Conservation (phyloP, 805 yeast genomes). For the Priceomyces fermenticarens region DNA sequence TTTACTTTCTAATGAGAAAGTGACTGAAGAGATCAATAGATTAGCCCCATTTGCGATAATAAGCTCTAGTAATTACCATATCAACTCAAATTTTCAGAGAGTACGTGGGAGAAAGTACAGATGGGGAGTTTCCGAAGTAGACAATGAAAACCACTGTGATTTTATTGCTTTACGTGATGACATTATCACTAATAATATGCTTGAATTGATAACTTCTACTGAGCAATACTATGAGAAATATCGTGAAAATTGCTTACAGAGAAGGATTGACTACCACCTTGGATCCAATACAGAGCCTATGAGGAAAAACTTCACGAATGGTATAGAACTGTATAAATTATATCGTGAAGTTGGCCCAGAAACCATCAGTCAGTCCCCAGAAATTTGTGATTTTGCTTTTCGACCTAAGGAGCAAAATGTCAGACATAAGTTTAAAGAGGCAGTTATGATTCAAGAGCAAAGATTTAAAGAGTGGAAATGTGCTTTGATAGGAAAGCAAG, state of each 20-base stretch:
- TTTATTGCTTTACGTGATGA: constrained; percentile 61
- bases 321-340: constrained; percentile 34
- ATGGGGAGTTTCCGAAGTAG: constrained; percentile 89
- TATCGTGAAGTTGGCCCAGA: constrained; percentile 35
- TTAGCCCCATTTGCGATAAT: constrained; percentile 71
- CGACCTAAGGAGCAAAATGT: constrained; percentile 42
- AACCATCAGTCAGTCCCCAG: constrained; percentile 35
- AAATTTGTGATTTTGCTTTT: constrained; percentile 46
- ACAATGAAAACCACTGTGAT: constrained; percentile 75
- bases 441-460: constrained; percentile 48
- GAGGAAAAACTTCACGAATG: constrained; percentile 14
- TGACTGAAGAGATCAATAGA: constrained; percentile 27
- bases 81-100: constrained; percentile 28
- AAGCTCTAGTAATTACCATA: constrained; percentile 50
- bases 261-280: constrained; percentile 34
- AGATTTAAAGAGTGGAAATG: constrained; percentile 63
- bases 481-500: constrained; percentile 53
- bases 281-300: neutral
- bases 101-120: constrained; percentile 75
- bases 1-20: constrained; percentile 26
- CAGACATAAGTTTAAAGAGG: constrained; percentile 41
- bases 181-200: constrained; percentile 66
- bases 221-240: constrained; percentile 74
- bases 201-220: constrained; percentile 74
- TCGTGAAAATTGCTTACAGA: constrained; percentile 55